Evolutionary conservation across 2,329 filamentous ascomycete species (phyloP), one percentile per base, ranked within the genome.

Genomic region (Cladosporium colombiae): DNA sequence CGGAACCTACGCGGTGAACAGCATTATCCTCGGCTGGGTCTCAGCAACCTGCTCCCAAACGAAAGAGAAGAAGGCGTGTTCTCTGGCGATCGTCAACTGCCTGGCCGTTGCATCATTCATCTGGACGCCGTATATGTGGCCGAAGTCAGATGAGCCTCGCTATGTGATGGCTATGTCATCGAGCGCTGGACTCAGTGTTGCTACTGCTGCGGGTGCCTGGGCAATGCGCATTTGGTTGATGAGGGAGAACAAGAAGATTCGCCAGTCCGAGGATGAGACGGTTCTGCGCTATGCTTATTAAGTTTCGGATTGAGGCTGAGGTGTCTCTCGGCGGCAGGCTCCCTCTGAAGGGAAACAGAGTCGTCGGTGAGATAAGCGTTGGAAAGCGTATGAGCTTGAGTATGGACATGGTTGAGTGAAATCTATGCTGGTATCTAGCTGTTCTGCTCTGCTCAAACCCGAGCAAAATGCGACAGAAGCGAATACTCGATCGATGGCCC

Each of bases 31-130:
- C 8, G 52, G 72, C 1, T 80, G 78, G 79, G 75, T 74, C 0
- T 73, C 75, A 0, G 71, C 72, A 1, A 73, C 74, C 0, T 69
- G 79, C 5, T 73, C 72, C 25, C 72, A 76, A 35, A 79, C 78
- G 0, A 76, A 78, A 0, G 78, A 80, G 68, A 80, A 80, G 75
- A 82, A 82, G 10, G 49, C 49, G 8, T 14, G 21, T 14, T 52
- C 49, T 1, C 71, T 84, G 13, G 80, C 81, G 11, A 81, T 84
- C 72, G 82, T 82, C 6, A 84, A 82, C 21, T 81, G 81, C 1
- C 78, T 81, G 25, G 80, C 79, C 35, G 81, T 81, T 68, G 80
- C 81, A 18, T 79, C 78, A 3, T 83, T 82, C 77, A 80, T 55
- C 56, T 81, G 1, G 78, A 77, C 0, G 79, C 77, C 11, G 40